These are phyloP conservation scores for Zostera marina DNA, from an alignment of 116 monocot genomes.

Conservation along the genomic window DNA sequence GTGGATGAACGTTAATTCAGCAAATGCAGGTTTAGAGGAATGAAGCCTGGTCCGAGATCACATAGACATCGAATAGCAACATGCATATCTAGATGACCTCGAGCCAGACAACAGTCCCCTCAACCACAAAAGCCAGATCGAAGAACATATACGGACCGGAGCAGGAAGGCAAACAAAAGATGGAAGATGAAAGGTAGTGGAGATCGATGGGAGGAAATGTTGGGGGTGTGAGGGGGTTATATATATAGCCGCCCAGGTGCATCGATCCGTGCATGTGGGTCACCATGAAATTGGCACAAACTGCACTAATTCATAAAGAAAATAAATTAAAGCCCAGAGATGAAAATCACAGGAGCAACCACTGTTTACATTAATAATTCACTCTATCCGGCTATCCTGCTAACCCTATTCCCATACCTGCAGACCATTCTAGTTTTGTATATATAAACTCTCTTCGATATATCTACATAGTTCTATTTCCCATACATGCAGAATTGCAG, in stretches of 20 bases:
- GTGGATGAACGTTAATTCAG: background rate
- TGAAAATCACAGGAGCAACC: too few species aligned
- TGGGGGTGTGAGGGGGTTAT: background rate
- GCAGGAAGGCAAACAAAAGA: background rate
- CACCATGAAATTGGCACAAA: constrained; percentile 15
- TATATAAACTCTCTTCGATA: too few species aligned
- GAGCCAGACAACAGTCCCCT: constrained; percentile 32
- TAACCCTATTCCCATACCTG: background rate
- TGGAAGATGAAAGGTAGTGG: background rate
- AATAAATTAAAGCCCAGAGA: background rate
- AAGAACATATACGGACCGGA: background rate
- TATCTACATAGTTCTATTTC: too few species aligned
- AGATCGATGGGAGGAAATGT: background rate
- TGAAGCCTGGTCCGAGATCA: constrained; percentile 72
- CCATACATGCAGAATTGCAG: constrained; percentile 5
- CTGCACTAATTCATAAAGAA: constrained; percentile 5
- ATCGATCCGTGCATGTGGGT: too few species aligned
- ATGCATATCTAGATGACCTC: constrained; percentile 12
- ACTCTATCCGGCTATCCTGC: too few species aligned
- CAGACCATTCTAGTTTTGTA: background rate
- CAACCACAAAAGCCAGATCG: constrained; percentile 12
- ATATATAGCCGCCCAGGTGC: too few species aligned
- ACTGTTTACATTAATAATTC: background rate
- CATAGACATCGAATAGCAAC: constrained; percentile 1
- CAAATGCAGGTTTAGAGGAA: constrained; percentile 57